A percentile compares a stretch with the other conserved stretches of the same genome.
Conservation (phyloP, 2,329 filamentous ascomycete genomes). For the Lithohypha guttulata region DNA sequence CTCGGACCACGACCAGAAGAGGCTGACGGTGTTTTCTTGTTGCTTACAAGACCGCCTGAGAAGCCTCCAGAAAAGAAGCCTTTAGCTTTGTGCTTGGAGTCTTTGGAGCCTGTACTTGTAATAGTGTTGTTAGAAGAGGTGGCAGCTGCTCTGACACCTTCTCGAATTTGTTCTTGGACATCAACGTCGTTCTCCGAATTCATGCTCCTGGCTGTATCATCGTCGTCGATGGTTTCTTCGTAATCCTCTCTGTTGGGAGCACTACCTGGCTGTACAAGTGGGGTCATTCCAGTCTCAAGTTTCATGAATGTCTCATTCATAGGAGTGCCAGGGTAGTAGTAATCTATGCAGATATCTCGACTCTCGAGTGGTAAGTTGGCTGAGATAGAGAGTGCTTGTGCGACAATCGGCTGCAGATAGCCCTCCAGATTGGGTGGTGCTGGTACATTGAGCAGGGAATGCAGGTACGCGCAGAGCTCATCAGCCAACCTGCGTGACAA, state of each 20-base stretch:
- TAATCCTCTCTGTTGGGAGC: constrained; percentile 21
- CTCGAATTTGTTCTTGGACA: constrained; percentile 7
- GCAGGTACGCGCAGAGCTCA: constrained; percentile 58
- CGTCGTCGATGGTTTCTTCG: constrained; percentile 13
- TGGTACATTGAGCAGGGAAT: constrained; percentile 64
- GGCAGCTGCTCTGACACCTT: constrained; percentile 4
- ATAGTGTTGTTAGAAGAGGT: not conserved
- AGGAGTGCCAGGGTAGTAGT: constrained; percentile 65
- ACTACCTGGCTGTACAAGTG: constrained; percentile 39
- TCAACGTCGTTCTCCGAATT: constrained; percentile 13
- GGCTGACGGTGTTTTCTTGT: not conserved
- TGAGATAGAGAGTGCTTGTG: constrained; percentile 76
- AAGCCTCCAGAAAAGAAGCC: not conserved
- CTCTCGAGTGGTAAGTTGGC: constrained; percentile 82
- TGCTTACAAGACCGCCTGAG: not conserved
- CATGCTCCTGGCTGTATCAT: constrained; percentile 12
- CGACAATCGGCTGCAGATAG: constrained; percentile 82
- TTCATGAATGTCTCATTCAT: constrained; percentile 74
- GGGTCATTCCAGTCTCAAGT: constrained; percentile 56
- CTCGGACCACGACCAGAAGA: not conserved
- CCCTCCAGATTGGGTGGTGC: constrained; percentile 74
- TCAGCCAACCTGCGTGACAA: constrained; percentile 61
- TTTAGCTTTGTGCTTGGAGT: not conserved
- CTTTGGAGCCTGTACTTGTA: not conserved
- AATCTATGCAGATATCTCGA: constrained; percentile 77